Evolutionary conservation across 768 basidiomycete species (phyloP), one percentile per base, ranked within the genome.

Genomic region (Calocera viscosa): DNA sequence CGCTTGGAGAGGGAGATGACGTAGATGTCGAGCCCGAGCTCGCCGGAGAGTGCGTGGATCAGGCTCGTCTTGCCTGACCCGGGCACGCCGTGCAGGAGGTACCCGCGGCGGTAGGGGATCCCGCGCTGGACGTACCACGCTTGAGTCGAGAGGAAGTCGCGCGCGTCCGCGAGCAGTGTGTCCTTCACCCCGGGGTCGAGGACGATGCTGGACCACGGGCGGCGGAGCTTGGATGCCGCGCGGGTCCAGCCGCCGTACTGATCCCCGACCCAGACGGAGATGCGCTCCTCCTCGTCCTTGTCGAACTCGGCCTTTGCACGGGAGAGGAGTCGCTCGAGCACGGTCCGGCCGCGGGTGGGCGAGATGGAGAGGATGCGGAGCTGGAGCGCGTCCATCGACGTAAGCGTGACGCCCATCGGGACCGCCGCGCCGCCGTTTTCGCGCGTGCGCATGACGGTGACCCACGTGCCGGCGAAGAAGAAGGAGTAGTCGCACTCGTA

Each of bases 61-160:
- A 90, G 80, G 32, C 85, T 87, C 0, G 89, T 90, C 72, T 90
- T 92, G 0, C 90, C 89, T 10, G 86, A 84, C 7, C 89, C 88
- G 34, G 89, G 88, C 2, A 82, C 85, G 24, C 89, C 89, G 72
- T 83, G 76, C 24, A 90, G 79, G n/a, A 90, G 81, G 72, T 89
- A 89, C 14, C 90, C 90, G 14, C 89, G 80, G 22, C 89, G 84
- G 77, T 88, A 91, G 0, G 90, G 90, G 67, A 91, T 90, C 0
- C 89, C 90, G 64, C 89, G 84, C 12, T 83, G 83, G 1, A 81
- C 72, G 69, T 91, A 91, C 90, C 90, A 91, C 22, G 76, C 67
- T 70, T 85, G 87, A 70, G 84, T 87, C 11, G 74, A 73, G 65
- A 91, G 75, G 70, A 91, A 91, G 70, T 90, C 88, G 7, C 76